These are phyloP conservation scores for Saccharomyces eubayanus DNA, from an alignment of 805 yeast genomes.

Conservation along the genomic window DNA sequence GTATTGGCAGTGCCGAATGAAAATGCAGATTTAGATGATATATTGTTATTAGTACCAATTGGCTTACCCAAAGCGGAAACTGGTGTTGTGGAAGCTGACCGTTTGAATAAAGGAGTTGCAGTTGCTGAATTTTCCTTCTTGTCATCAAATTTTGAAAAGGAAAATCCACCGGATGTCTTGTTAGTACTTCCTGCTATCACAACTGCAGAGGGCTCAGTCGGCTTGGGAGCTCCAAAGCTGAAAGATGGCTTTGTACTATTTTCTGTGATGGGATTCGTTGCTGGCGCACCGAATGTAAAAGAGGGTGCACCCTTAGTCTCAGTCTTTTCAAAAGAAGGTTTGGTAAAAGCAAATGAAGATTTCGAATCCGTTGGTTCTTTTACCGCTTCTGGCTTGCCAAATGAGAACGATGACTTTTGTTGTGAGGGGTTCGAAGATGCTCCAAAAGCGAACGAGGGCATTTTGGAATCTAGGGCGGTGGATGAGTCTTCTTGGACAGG, in stretches of 20 bases:
- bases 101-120: background rate
- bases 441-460: conserved; percentile 4
- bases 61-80: background rate
- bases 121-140: background rate
- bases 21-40: conserved; percentile 2
- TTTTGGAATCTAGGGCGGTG: background rate
- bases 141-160: background rate
- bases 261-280: background rate
- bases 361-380: background rate
- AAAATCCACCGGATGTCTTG: background rate
- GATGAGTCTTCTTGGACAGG: background rate
- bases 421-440: background rate
- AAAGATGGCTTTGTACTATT: conserved; percentile 4
- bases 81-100: conserved; percentile 1
- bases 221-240: conserved; percentile 3
- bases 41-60: background rate
- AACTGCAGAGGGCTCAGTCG: background rate
- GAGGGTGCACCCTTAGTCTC: background rate
- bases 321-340: background rate
- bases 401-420: background rate
- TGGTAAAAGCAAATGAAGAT: background rate
- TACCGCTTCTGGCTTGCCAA: background rate
- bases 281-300: background rate
- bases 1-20: conserved; percentile 6
- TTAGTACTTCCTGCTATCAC: background rate